Evolutionary conservation across 1,139 yeast genomes (phyloP).

Genomic region (Magnusiomyces fungicola): DNA sequence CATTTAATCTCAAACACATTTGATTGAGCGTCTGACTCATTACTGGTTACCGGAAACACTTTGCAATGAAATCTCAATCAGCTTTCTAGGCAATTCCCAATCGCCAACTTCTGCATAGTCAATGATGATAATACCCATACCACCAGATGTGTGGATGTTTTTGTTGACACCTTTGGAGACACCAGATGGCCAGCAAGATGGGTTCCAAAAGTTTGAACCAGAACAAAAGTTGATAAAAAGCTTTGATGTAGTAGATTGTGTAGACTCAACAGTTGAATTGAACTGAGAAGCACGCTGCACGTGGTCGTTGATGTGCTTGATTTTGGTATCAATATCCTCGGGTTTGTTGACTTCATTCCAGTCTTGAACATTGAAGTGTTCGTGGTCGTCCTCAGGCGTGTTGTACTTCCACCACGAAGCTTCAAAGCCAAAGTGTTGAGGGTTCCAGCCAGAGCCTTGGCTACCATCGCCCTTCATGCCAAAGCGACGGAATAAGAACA

Average conservation of each 20-base stretch:
- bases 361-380: constrained; percentile 61
- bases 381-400: constrained; percentile 59
- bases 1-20: too few species aligned
- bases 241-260: constrained; percentile 39
- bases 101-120: constrained; percentile 60
- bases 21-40: too few species aligned
- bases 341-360: constrained; percentile 55
- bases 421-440: constrained; percentile 49
- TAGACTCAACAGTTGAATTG: constrained; percentile 34
- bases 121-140: constrained; percentile 50
- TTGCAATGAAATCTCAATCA: constrained; percentile 31
- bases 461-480: constrained; percentile 36
- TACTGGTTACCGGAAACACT: too few species aligned
- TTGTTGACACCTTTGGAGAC: constrained; percentile 43
- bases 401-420: constrained; percentile 66
- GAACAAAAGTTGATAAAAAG: constrained; percentile 67
- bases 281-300: constrained; percentile 48
- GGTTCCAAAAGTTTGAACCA: constrained; percentile 66
- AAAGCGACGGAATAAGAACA: constrained; percentile 60
- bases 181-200: constrained; percentile 66
- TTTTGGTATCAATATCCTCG: constrained; percentile 52
- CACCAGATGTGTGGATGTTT: constrained; percentile 33
- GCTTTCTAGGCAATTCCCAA: constrained; percentile 50
- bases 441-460: constrained; percentile 1
- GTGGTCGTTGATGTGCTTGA: constrained; percentile 50